Base-by-base conservation (phyloP, 1,139 yeast species). In the Saccharomyces pastorianus region DNA sequence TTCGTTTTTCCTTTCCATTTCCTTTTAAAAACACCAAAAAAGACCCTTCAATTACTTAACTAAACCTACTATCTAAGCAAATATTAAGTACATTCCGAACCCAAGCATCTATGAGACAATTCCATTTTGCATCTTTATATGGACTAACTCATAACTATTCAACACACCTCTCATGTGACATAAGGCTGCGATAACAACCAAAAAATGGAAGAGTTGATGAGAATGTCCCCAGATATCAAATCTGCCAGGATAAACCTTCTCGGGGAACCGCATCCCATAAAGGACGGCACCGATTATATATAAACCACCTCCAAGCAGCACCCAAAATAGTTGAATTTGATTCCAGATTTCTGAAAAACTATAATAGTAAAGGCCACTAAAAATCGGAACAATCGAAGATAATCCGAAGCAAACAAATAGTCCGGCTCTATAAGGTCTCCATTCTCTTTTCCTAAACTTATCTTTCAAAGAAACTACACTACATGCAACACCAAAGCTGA, bases 331-430 rank as follows among this genome's bases (percentile, higher is more conserved):
- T 20, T 83, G 83, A 8, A 84, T 73, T 52, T 89, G 72, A 6
- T 66, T 65, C 52, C 71, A 69, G 0, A 88, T 80, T 47, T 74
- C 80, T 1, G 64, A 50, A 51, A 67, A 55, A 9, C 84, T 83
- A 59, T 73, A 80, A 17, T 67, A 57, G 11, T 61, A 57, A 6
- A 77, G 58, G 0, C 89, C 88, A 4, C 73, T 75, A 0, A 79
- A 52, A 0, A 90, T 76, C 0, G 97, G 97, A 7, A 89, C 70
- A 0, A 80, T 76, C 0, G 95, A 95, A 0, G 91, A 83, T 28
- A 89, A 74, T 0, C 97, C 96, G 71, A 90, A 90, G 2, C 80
- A 64, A 6, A 90, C 83, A 70, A 90, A 90, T 82, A 90, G 82
- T 2, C 79, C 63, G 0, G 96, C 93, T 52, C 97, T 75, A 54